Evolutionary conservation across 176 grass and related monocot species (phyloP), one percentile per base, ranked within the genome.

Genomic region (Ensete ventricosum): DNA sequence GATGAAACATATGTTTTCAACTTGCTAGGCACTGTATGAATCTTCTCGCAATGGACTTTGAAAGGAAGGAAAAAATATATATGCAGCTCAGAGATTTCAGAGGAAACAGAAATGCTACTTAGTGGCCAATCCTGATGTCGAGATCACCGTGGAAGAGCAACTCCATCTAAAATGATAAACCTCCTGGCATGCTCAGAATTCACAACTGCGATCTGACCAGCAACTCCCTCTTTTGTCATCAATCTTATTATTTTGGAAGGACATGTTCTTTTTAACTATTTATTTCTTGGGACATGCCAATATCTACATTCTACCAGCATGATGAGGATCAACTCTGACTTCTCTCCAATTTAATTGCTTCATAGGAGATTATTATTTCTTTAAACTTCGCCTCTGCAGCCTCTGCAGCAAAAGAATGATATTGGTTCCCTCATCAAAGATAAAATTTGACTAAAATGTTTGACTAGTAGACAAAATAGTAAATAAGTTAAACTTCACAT

Each of bases 341-440:
- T 74, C 72, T 74, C 72, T 74, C 52, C 52, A n/a, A 24, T 55
- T 74, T 74, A 57, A 74, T 74, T 19, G 54, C 72, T 34, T 74
- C 72, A 55, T 74, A 55, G 23, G 72, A 55, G 11, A 57, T 87
- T 54, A 91, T 83, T 67, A 99, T 82, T 79, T 99, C 88, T 84
- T 99, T 99, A 79, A 94, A 99, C 78, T 87, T 83, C 65, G 90
- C 86, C 84, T 91, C 95, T 19, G 95, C 95, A 20, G 73, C 66
- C 19, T 91, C 95, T 99, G 88, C 60, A 87, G 26, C 12, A 81
- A 16, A 64, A 71, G 29, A 19, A 54, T 8, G 20, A 65, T 51
- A 52, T n/a, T 21, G 62, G 2, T 64, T 23, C 11, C 58, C 22
- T 21, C 23, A 55, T 19, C 62, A 20, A 21, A 54, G 25, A 53